Evolutionary conservation across 1,284 basidiomycete genomes (phyloP), one percentile per base, ranked within the genome.

Genomic region (Veloboletus limbatus): DNA sequence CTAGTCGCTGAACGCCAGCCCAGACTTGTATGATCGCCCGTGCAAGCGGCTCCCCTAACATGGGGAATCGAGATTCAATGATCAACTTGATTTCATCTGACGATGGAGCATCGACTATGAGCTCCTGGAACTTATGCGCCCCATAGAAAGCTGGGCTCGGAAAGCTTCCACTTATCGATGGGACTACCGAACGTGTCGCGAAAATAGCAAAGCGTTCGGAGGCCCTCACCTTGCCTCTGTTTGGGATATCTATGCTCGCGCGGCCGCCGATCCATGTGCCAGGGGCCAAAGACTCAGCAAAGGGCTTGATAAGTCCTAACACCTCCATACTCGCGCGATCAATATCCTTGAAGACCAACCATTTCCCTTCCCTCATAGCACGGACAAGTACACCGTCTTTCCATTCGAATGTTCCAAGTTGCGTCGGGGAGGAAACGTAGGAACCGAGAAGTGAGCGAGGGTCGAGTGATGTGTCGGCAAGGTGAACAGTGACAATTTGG

Each of bases 381-480:
- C 90, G 88, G 6, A 96, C 85, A 36, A 99, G 75, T 0, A 95
- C 88, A 10, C 97, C 97, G 56, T 99, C 95, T 64, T 90, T 90
- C 89, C 95, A 99, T 60, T 96, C 92, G 57, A 99, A 99, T 0
- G 85, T 85, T 9, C 97, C 97, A 0, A 92, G 87, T 31, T 82
- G 79, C 2, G 80, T 85, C 0, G 88, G 76, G 0, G 95, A 97
- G 1, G 96, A 97, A 3, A 93, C 75, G 52, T 98, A 97, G 2
- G 93, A 96, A 6, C 97, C 97, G 26, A 99, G 78, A 1, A 99
- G 78, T 1, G 93, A 88, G 40, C 97, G 91, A 27, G 96, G 88
- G 62, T 99, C 97, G 44, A 99, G 79, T 2, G 91, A 97, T 0
- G 92, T 94, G 57, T 97, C 95, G 6, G 93, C 92, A 30, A 98